Percentiles rank a stretch among this genome's conserved stretches.
Evolutionary conservation across 1,139 yeast species (phyloP).

Genomic region (Hemisphaericaspora xylofermentans): DNA sequence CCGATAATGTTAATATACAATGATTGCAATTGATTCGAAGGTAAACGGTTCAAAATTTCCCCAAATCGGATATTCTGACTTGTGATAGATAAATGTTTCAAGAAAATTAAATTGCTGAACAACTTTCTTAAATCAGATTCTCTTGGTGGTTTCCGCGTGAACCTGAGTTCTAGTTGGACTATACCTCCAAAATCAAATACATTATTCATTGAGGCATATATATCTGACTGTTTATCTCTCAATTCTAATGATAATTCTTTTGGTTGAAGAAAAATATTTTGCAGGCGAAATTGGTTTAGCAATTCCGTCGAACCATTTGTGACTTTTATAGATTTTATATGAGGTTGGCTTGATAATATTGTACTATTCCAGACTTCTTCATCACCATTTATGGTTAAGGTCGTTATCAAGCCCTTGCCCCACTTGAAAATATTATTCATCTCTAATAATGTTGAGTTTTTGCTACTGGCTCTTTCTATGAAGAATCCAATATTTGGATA

Average conservation of each 20-base stretch:
- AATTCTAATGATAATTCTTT: background rate
- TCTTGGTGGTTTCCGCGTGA: background rate
- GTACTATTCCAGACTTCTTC: background rate
- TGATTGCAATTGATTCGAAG: background rate
- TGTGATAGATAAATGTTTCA: background rate
- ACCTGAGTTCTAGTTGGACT: background rate
- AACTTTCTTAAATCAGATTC: background rate
- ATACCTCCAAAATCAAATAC: background rate
- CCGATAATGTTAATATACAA: conserved; percentile 4
- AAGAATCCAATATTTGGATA: background rate
- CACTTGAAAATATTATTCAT: background rate
- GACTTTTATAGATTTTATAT: background rate
- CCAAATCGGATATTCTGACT: conserved; percentile 5
- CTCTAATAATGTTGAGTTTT: background rate
- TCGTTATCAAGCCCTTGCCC: background rate
- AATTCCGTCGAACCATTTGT: background rate
- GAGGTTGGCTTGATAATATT: background rate
- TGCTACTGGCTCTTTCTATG: background rate
- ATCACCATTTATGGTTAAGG: background rate
- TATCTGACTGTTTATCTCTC: background rate
- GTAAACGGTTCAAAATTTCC: background rate
- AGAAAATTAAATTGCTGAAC: background rate
- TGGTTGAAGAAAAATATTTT: background rate
- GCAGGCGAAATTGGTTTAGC: background rate
- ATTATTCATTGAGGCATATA: background rate